Percentiles rank a stretch among this genome's conserved stretches.
Conservation (phyloP, 306 rosid genomes). For the Cotoneaster glaucophyllus region DNA sequence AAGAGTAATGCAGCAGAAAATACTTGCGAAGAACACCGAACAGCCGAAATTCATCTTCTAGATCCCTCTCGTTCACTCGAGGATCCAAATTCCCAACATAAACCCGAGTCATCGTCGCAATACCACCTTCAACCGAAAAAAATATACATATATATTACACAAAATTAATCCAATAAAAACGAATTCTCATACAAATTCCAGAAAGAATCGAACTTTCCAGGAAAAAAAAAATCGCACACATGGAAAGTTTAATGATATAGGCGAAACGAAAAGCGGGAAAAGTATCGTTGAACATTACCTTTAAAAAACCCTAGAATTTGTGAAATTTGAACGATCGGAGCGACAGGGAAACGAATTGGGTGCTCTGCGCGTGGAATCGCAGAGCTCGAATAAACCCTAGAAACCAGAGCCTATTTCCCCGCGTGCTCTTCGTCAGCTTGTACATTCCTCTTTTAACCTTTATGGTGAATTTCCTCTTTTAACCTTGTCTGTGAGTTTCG, state of each 20-base stretch:
- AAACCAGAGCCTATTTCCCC: neutral
- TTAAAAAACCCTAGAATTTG: neutral
- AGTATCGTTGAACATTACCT: neutral
- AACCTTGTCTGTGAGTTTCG: neutral
- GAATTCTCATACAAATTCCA: neutral
- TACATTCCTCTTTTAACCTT: neutral
- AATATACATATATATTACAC: neutral
- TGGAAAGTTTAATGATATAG: neutral
- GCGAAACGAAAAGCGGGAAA: neutral
- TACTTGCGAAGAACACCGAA: constrained; percentile 90
- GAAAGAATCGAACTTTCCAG: neutral
- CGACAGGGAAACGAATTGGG: neutral
- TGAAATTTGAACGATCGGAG: neutral
- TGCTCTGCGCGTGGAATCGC: neutral
- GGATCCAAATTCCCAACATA: constrained; percentile 89
- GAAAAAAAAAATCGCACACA: neutral
- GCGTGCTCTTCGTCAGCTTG: neutral
- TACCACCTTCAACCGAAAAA: constrained; percentile 23
- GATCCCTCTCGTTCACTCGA: constrained; percentile 81
- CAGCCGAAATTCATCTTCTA: constrained; percentile 86
- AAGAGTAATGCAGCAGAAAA: neutral
- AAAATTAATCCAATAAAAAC: neutral
- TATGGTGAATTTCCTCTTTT: too few species aligned
- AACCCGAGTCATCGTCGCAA: constrained; percentile 63
- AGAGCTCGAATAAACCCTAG: neutral